Base-by-base conservation (phyloP, 139 green algal species). In the Marvania coccoides region DNA sequence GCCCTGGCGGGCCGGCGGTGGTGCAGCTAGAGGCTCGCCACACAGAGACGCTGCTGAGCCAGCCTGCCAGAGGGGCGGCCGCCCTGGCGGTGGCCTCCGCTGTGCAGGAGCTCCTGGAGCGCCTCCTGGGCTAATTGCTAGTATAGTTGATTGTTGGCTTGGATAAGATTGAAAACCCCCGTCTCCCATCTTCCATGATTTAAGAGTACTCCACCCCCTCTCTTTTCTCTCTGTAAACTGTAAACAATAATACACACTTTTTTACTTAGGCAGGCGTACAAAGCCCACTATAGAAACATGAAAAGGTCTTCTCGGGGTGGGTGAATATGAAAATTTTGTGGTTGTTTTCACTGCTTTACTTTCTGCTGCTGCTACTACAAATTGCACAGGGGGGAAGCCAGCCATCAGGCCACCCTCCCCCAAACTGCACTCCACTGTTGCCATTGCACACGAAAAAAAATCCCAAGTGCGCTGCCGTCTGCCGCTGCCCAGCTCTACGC, bases 11-110 rank as follows among this genome's bases (percentile, higher is more conserved):
- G 3, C 61, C 55, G 15, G 33, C 15, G 5, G 28, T 71, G 33
- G 19, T 81, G 9, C 60, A 67, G 31, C 58, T 85, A 2, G 68
- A 80, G 23, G 39, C 61, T 4, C 53, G 80, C 2, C 80, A 87
- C 63, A 78, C 71, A 8, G 71, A 78, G 48, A 63, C 56, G 34
- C 34, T 78, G 56, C 47, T 78, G 9, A 48, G 14, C 29, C 47
- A 57, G 33, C 31, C 34, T 6, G 58, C 37, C 5, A 35, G 58
- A 33, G 24, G 24, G 26, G 38, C 31, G 7, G 45, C 45, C 13
- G 38, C 61, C 26, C 30, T n/a, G 7, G 45, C 33, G 39, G 9
- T 69, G 9, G n/a, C 29, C 5, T 3, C 14, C 13, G 61, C 61
- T 58, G 23, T 64, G 8, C 37, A 46, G 12, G 33, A 46, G 7